Base-by-base conservation (phyloP, 108 stramenopile species). In the Thalassiosira profunda region DNA sequence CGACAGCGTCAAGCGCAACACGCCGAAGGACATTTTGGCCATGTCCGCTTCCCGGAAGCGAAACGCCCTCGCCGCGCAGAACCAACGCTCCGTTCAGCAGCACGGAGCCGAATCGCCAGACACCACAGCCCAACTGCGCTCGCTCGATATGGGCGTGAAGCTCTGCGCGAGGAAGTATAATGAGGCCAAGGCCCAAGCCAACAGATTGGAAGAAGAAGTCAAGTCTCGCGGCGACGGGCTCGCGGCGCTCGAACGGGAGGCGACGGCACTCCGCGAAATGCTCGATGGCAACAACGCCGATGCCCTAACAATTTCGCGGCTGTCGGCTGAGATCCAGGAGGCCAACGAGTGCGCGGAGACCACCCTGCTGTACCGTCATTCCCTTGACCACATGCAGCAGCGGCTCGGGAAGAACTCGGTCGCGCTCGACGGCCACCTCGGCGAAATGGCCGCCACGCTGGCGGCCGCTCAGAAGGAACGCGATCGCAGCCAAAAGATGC, bases 211-310 rank as follows among this genome's bases (percentile, higher is more conserved):
- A 38, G 53, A 62, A 46, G 81, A 80, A 62, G 64, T 86, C 2
- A 69, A 83, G 54, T 34, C 64, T 36, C 60, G 53, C 20, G 63
- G 63, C 24, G 78, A 88, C 54, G 81, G 80, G 49, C 74, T 87
- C 0, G 40, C 46, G 25, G 83, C 41, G 45, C 63, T 90, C 12
- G 79, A 88, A 74, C 61, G 53, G 17, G 84, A 90, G 67, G 45
- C 79, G n/a, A 70, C 58, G 20, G 86, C 84, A 8, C 71, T 90
- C 8, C 78, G 84, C 59, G 69, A 82, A 40, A 90, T 90, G 89
- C 64, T 82, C 40, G 58, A 63, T 21, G 77, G 85, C 26, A 80
- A 85, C 33, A 81, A 81, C 21, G 63, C 82, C 9, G 84, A 87
- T 47, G 59, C 71, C 11, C 54, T 33, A 25, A 67, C 69, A 42